Evolutionary conservation across 805 yeast genomes (phyloP), one percentile per base, ranked within the genome.

Genomic region (Novakomyces olei): DNA sequence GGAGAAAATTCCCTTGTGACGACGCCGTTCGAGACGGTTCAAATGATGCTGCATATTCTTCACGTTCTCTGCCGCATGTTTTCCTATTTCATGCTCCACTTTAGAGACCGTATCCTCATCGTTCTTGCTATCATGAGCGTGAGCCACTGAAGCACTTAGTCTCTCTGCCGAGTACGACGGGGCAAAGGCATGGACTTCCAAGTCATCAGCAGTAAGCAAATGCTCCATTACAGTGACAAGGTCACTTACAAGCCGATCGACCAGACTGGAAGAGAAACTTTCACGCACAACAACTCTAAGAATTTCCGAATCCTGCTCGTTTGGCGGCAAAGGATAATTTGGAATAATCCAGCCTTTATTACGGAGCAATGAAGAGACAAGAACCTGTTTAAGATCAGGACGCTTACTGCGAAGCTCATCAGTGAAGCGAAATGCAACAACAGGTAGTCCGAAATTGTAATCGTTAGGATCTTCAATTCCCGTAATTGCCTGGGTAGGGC

Each of bases 381-480:
- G 60, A 12, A 72, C 61, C 53, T 83, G 94, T 6, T 92, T 92
- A 35, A 81, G 65, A 50, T 70, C 79, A 3, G 92, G 88, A 49
- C 70, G 77, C 27, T 61, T 48, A 27, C 62, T 47, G 27, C 54
- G 48, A 49, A 81, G 67, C 25, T 59, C 58, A 33, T 68, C 57
- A 2, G 77, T 63, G 42, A 81, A 66, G 47, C 69, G 69, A 63
- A 80, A 81, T 0, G 94, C 75, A 27, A 80, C 93, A 22, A 81
- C 88, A 2, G 95, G 95, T 38, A 81, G 63, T 2, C 93, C 93
- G 1, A 76, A 71, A 44, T 67, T 63, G 56, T 57, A 80, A n/a
- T n/a, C n/a, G n/a, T n/a, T 33, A 16, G 27, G 34, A 3, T 30
- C 34, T 23, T 34, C 39, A 24, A 43, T 44, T 19, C 29, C 37